Conservation (phyloP, 2,329 filamentous ascomycete species). For the Pseudogymnoascus sp. region DNA sequence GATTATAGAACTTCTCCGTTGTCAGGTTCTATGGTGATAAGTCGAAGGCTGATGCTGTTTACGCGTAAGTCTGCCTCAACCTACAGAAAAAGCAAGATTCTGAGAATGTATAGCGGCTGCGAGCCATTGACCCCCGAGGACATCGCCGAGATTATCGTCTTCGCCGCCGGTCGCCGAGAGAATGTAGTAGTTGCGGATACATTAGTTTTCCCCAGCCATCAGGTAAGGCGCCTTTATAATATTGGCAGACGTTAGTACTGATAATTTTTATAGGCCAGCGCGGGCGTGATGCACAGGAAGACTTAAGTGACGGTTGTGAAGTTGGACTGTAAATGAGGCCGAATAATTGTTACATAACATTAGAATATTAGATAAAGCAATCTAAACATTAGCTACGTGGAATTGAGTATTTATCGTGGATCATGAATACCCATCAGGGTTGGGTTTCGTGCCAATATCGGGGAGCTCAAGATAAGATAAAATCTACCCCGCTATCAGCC, state of each 20-base stretch:
- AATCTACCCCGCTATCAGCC: slow-evolving; percentile 10
- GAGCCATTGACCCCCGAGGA: slow-evolving; percentile 85
- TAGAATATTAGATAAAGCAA: slow-evolving; percentile 1
- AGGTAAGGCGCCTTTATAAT: slow-evolving; percentile 50
- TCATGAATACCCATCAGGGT: background rate
- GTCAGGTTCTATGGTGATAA: slow-evolving; percentile 87
- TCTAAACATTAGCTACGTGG: background rate
- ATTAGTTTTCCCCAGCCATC: slow-evolving; percentile 80
- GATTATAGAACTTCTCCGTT: slow-evolving; percentile 68
- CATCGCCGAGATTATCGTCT: slow-evolving; percentile 86
- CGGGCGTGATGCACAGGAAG: background rate
- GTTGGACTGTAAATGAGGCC: background rate
- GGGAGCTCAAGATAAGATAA: slow-evolving; percentile 7
- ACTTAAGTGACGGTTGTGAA: background rate
- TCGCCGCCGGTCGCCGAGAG: slow-evolving; percentile 73
- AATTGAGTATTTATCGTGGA: background rate
- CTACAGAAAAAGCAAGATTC: slow-evolving; percentile 11
- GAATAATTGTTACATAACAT: background rate
- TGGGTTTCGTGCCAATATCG: background rate
- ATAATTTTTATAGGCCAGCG: background rate
- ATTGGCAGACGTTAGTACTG: background rate
- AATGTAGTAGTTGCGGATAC: slow-evolving; percentile 90
- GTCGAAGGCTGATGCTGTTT: slow-evolving; percentile 81
- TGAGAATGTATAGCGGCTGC: slow-evolving; percentile 47
- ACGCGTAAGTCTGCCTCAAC: slow-evolving; percentile 52